Evolutionary conservation across 2,329 filamentous ascomycete species (phyloP).

Genomic region (Calonectria pteridis): DNA sequence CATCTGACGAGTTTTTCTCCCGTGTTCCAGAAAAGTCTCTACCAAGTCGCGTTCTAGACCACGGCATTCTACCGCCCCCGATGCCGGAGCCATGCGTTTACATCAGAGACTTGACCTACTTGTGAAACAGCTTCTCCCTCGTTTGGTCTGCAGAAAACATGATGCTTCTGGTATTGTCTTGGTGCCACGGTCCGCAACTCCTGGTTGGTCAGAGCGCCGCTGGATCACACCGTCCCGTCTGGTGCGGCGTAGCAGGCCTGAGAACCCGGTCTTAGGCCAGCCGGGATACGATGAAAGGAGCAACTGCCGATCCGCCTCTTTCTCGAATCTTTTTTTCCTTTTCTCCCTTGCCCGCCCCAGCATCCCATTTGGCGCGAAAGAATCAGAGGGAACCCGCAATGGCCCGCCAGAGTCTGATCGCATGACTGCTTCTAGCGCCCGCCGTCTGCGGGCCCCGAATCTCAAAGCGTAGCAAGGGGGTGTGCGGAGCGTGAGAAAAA

Average conservation of each 20-base stretch:
- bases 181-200: not conserved
- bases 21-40: constrained; percentile 8
- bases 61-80: not conserved
- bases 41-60: not conserved
- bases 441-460: not conserved
- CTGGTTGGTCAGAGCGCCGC: not conserved
- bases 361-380: not conserved
- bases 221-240: not conserved
- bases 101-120: not conserved
- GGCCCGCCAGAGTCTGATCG: constrained; percentile 7
- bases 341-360: not conserved
- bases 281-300: not conserved
- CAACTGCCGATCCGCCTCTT: not conserved
- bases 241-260: not conserved
- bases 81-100: not conserved
- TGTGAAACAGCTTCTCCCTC: not conserved
- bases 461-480: constrained; percentile 7
- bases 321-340: not conserved
- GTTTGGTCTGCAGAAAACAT: not conserved
- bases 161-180: not conserved
- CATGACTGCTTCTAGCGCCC: constrained; percentile 12
- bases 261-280: not conserved
- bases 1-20: not conserved
- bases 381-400: not conserved
- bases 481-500: not conserved